These are phyloP conservation scores for Russula vinacea DNA, from an alignment of 768 basidiomycete genomes.

Conservation along the genomic window DNA sequence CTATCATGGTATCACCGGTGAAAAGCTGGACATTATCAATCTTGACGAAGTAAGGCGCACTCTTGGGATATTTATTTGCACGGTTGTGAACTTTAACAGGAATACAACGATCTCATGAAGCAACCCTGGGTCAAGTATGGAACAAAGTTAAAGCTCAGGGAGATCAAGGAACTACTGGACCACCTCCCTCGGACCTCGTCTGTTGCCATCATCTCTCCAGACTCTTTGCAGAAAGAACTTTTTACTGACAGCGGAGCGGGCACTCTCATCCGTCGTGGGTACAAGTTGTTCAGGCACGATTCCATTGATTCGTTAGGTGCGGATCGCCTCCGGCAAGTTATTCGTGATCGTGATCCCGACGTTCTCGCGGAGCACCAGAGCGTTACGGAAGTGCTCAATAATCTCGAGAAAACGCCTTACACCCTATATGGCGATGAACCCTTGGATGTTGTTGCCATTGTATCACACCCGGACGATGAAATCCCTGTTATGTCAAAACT, in stretches of 20 bases:
- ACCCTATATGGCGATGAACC: slow-evolving; percentile 99
- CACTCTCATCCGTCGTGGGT: slow-evolving; percentile 95
- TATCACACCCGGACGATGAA: slow-evolving; percentile 87
- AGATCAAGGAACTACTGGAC: slow-evolving; percentile 98
- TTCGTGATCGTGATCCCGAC: slow-evolving; percentile 94
- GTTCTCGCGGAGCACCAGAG: slow-evolving; percentile 78
- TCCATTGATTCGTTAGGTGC: slow-evolving; percentile 82
- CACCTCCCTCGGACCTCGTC: slow-evolving; percentile 97
- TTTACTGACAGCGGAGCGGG: slow-evolving; percentile 99
- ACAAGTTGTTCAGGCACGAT: slow-evolving; percentile 92
- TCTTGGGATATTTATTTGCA: slow-evolving; percentile 7
- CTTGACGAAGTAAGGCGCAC: slow-evolving; percentile 74
- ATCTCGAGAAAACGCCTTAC: slow-evolving; percentile 78
- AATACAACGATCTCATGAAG: slow-evolving; percentile 95
- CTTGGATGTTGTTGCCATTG: slow-evolving; percentile 90
- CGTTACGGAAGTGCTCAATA: slow-evolving; percentile 82
- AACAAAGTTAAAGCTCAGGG: slow-evolving; percentile 97
- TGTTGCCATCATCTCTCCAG: slow-evolving; percentile 94
- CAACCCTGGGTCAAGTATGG: slow-evolving; percentile 99
- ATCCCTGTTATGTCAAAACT: slow-evolving; percentile 90
- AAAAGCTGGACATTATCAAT: slow-evolving; percentile 96
- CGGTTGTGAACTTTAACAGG: slow-evolving; percentile 44
- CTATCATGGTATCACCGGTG: slow-evolving; percentile 95
- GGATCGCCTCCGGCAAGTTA: slow-evolving; percentile 90
- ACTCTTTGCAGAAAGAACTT: slow-evolving; percentile 92